These are phyloP conservation scores for Talaromyces liani DNA, from an alignment of 495 filamentous ascomycete genomes.

Conservation along the genomic window DNA sequence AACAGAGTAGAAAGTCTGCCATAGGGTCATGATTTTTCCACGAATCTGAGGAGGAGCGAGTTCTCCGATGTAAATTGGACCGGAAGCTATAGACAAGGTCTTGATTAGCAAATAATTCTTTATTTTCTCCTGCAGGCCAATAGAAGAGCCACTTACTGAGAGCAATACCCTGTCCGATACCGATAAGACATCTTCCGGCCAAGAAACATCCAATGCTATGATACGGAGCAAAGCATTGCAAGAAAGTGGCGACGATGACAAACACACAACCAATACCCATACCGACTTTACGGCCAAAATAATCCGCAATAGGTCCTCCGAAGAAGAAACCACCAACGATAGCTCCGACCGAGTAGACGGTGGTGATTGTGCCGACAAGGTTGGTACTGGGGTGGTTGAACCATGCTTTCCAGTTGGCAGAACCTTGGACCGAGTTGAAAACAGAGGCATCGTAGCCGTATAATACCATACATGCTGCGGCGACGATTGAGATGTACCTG, in stretches of 20 bases:
- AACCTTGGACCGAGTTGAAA: slow-evolving; percentile 56
- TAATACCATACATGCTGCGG: slow-evolving; percentile 59
- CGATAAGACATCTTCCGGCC: slow-evolving; percentile 53
- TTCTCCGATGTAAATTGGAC: slow-evolving; percentile 58
- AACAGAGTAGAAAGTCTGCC: slow-evolving; percentile 61
- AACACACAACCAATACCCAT: slow-evolving; percentile 51
- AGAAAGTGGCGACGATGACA: slow-evolving; percentile 53
- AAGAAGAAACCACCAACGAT: slow-evolving; percentile 57
- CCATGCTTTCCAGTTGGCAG: slow-evolving; percentile 49
- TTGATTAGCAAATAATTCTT: background rate
- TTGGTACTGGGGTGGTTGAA: slow-evolving; percentile 46
- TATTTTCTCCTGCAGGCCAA: background rate
- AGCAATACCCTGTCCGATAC: slow-evolving; percentile 58
- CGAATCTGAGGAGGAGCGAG: slow-evolving; percentile 51
- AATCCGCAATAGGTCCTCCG: slow-evolving; percentile 50
- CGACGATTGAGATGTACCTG: slow-evolving; percentile 56
- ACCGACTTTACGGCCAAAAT: slow-evolving; percentile 47
- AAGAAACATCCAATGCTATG: slow-evolving; percentile 53
- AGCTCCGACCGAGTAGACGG: slow-evolving; percentile 55
- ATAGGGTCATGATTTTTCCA: slow-evolving; percentile 59
- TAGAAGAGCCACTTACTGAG: slow-evolving; percentile 37
- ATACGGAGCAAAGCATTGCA: slow-evolving; percentile 51
- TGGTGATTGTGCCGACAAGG: slow-evolving; percentile 51
- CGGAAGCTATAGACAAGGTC: slow-evolving; percentile 28
- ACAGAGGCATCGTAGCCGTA: slow-evolving; percentile 63